These are phyloP conservation scores for Stagonosporopsis rhizophila DNA, from an alignment of 2,329 filamentous ascomycete genomes.

Conservation along the genomic window DNA sequence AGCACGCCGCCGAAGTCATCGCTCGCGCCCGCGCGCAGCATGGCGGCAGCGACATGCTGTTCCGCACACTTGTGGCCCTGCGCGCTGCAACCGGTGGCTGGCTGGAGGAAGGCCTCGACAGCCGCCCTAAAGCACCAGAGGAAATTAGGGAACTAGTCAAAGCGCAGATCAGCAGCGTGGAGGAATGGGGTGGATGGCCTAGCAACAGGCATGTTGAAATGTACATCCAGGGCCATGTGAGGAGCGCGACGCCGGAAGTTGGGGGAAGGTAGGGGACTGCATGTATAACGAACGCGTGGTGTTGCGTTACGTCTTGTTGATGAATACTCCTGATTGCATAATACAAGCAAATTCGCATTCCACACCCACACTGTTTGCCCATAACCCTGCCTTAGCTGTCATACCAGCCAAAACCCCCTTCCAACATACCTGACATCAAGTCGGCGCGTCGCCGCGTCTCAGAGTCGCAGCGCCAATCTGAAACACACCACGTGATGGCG, in stretches of 20 bases:
- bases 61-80: slow-evolving; percentile 49
- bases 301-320: neutral
- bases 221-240: slow-evolving; percentile 29
- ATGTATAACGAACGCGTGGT: neutral
- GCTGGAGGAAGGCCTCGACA: slow-evolving; percentile 20
- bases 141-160: slow-evolving; percentile 44
- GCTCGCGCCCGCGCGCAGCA: slow-evolving; percentile 34
- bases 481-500: no score
- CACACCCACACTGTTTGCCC: no score
- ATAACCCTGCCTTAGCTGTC: no score
- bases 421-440: neutral
- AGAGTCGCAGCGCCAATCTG: neutral
- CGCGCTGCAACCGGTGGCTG: slow-evolving; percentile 51
- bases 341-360: slow-evolving; percentile 1
- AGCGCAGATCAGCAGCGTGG: slow-evolving; percentile 44
- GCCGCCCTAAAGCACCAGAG: slow-evolving; percentile 26
- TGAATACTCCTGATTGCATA: slow-evolving; percentile 3
- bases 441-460: neutral
- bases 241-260: slow-evolving; percentile 20
- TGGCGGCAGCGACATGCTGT: slow-evolving; percentile 37
- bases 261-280: slow-evolving; percentile 19
- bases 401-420: neutral
- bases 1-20: slow-evolving; percentile 35
- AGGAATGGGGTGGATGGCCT: slow-evolving; percentile 56
- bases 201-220: slow-evolving; percentile 51